Base-by-base conservation (phyloP, 2,329 filamentous ascomycete genomes). In the Xylaria hypoxylon region DNA sequence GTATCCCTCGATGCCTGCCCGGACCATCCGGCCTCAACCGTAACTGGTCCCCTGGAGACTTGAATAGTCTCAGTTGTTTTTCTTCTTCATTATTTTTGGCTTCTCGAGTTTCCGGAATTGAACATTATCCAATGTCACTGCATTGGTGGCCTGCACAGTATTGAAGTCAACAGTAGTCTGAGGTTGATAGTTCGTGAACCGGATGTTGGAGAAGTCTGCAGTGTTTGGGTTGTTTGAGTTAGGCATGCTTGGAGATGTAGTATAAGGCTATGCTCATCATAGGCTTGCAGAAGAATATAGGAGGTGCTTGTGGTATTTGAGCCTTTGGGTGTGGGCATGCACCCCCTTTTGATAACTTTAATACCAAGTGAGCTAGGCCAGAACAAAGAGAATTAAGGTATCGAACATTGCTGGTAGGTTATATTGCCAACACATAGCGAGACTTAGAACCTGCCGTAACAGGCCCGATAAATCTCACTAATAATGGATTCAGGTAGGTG, bases 71-170 rank as follows among this genome's bases (percentile, higher is more conserved):
- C 60, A 63, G 52, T 58, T 56, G 15, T 28, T 19, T 17, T 57
- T 57, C 51, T 62, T 22, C 44, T 57, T 51, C 38, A 35, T 45
- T 7, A 5, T 47, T n/a, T 64, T 59, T 3, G 61, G 35, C 11
- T 59, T 59, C 13, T 52, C 55, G 19, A 47, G 38, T 59, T 59
- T 59, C n/a, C 15, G 47, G 28, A 59, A 59, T 35, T 59, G 15
- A 19, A 59, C 22, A 47, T 10, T 24, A 15, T 22, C 7, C 6
- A 52, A 26, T 4, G 47, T 38, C 19, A 45, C 22, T 22, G 28
- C 15, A 28, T 3, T 33, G 2, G 33, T 3, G 3, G 22, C 28
- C 15, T 33, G 33, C 19, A 64, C 61, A 31, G 26, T 24, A 40
- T 38, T 40, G 11, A 64, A 64, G 22, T 64, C 28, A 3, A 47